Conservation (phyloP, 306 rosid species). For the Vicia sativa region DNA sequence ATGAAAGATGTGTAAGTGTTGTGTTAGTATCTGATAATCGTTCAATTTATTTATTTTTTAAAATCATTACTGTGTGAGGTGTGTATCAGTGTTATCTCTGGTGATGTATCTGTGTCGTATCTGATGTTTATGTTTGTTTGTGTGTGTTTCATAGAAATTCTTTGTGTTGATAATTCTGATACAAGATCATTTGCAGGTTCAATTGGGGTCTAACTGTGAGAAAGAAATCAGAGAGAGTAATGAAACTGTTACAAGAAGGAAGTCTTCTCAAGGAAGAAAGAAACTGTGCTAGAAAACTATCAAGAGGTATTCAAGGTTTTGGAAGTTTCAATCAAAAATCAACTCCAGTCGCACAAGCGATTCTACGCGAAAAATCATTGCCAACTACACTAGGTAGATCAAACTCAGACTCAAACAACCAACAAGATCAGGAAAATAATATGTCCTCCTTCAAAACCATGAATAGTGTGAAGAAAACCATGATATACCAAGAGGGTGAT, state of each 20-base stretch:
- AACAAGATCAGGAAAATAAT: slow-evolving; percentile 28
- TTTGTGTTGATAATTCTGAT: too few species aligned
- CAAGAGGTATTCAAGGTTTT: slow-evolving; percentile 90
- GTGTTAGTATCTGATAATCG: too few species aligned
- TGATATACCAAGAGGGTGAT: slow-evolving; percentile 6
- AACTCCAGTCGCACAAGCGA: slow-evolving; percentile 43
- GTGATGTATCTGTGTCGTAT: too few species aligned
- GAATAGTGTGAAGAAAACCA: slow-evolving; percentile 18
- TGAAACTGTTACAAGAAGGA: slow-evolving; percentile 65
- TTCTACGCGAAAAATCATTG: slow-evolving; percentile 56
- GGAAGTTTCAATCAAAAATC: slow-evolving; percentile 72
- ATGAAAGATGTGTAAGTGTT: too few species aligned
- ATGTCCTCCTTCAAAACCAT: not conserved
- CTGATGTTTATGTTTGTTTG: too few species aligned
- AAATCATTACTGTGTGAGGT: too few species aligned
- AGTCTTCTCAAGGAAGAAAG: slow-evolving; percentile 79
- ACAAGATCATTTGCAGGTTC: slow-evolving; percentile 54
- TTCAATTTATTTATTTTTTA: too few species aligned
- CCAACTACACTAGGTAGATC: slow-evolving; percentile 46
- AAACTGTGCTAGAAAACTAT: slow-evolving; percentile 67
- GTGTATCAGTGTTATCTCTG: too few species aligned
- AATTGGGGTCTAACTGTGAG: slow-evolving; percentile 91
- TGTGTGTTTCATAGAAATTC: too few species aligned
- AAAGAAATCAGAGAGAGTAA: slow-evolving; percentile 71
- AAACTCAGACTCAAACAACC: slow-evolving; percentile 47